These are phyloP conservation scores for Boletus speciosus DNA, from an alignment of 768 basidiomycete genomes.

Conservation along the genomic window DNA sequence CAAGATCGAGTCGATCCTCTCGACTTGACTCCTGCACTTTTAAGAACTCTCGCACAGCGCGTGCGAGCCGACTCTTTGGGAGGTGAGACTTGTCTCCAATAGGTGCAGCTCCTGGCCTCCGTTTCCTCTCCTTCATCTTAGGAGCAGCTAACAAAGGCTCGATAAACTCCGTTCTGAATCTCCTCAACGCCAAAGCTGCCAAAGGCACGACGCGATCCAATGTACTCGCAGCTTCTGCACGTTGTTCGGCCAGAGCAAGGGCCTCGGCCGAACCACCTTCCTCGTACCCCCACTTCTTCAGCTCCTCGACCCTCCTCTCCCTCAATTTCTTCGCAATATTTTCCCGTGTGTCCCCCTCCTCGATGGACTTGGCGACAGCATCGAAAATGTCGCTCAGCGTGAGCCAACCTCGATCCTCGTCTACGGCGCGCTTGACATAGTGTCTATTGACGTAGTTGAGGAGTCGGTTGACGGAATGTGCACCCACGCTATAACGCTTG, in stretches of 20 bases:
- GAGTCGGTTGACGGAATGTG: slow-evolving; percentile 65
- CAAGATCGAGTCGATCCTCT: slow-evolving; percentile 45
- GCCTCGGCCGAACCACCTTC: slow-evolving; percentile 47
- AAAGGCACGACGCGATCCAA: slow-evolving; percentile 64
- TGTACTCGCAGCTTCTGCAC: slow-evolving; percentile 71
- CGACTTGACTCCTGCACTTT: slow-evolving; percentile 48
- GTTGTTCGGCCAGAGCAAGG: slow-evolving; percentile 58
- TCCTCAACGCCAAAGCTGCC: slow-evolving; percentile 60
- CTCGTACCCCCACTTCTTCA: slow-evolving; percentile 69
- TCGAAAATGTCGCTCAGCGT: slow-evolving; percentile 63
- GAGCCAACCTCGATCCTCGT: slow-evolving; percentile 79
- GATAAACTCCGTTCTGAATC: slow-evolving; percentile 69
- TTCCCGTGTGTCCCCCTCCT: slow-evolving; percentile 54
- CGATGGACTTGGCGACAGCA: slow-evolving; percentile 51
- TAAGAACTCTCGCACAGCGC: slow-evolving; percentile 62
- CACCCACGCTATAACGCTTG: slow-evolving; percentile 65
- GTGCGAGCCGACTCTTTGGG: slow-evolving; percentile 66
- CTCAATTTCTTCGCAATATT: slow-evolving; percentile 54
- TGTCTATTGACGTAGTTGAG: slow-evolving; percentile 71
- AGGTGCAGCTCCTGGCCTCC: slow-evolving; percentile 47
- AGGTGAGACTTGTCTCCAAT: slow-evolving; percentile 34
- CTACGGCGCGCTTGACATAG: slow-evolving; percentile 71
- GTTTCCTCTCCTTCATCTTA: slow-evolving; percentile 51
- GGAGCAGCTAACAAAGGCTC: slow-evolving; percentile 67
- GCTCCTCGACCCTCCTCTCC: slow-evolving; percentile 58